These are phyloP conservation scores for Kwoniella dejecticola DNA, from an alignment of 768 basidiomycete genomes.

Conservation along the genomic window DNA sequence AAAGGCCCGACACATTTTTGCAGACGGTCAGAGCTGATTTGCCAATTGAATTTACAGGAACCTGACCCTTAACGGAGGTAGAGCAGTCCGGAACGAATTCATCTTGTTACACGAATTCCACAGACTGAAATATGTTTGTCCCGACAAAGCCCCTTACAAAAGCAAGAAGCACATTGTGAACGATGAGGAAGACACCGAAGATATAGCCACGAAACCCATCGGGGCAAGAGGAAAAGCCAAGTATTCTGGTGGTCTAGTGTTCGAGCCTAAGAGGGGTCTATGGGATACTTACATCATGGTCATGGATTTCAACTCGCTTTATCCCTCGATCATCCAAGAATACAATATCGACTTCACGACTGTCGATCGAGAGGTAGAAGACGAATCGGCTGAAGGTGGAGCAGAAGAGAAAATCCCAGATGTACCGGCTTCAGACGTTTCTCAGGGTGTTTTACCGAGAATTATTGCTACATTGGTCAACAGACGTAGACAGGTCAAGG, in stretches of 20 bases:
- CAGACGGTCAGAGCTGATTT: background rate
- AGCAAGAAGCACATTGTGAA: conserved; percentile 61
- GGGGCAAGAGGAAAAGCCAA: conserved; percentile 67
- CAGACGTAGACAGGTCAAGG: conserved; percentile 85
- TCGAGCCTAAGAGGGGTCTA: conserved; percentile 90
- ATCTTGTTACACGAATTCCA: conserved; percentile 98
- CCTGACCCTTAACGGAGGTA: conserved; percentile 93
- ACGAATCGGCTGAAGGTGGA: conserved; percentile 60
- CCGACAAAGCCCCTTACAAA: conserved; percentile 88
- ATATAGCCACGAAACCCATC: conserved; percentile 66
- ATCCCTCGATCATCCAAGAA: conserved; percentile 99
- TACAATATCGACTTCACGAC: conserved; percentile 99
- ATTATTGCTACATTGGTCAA: conserved; percentile 96
- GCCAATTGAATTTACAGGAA: conserved; percentile 65
- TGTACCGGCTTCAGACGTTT: conserved; percentile 69
- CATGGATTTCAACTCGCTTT: conserved; percentile 99
- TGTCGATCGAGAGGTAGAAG: conserved; percentile 68
- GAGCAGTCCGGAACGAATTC: conserved; percentile 98
- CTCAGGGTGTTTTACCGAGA: conserved; percentile 89
- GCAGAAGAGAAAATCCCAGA: conserved; percentile 84
- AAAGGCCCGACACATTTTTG: background rate
- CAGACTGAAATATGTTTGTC: conserved; percentile 89
- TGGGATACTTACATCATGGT: conserved; percentile 97
- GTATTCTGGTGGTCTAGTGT: conserved; percentile 97
- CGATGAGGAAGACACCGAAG: conserved; percentile 59